Conservation (phyloP, 2,329 filamentous ascomycete genomes). For the Scedosporium apiospermum region DNA sequence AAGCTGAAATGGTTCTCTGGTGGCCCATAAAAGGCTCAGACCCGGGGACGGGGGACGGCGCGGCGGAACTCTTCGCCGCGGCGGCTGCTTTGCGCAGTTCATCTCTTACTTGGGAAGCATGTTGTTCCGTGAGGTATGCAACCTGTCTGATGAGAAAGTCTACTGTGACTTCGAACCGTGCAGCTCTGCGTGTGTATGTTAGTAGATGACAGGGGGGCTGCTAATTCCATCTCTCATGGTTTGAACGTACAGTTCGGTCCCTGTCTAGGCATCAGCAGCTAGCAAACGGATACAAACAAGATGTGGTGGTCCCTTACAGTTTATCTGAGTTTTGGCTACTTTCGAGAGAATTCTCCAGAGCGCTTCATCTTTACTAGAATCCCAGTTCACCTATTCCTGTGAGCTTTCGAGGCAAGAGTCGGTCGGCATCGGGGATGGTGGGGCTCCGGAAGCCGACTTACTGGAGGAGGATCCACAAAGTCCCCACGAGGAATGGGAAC, state of each 20-base stretch:
- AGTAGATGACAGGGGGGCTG: constrained; percentile 1
- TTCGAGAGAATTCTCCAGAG: constrained; percentile 87
- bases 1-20: constrained; percentile 38
- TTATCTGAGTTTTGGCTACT: constrained; percentile 70
- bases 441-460: constrained; percentile 29
- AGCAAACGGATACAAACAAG: neutral
- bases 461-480: constrained; percentile 84
- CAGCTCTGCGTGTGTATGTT: constrained; percentile 40
- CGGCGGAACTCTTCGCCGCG: constrained; percentile 44
- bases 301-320: constrained; percentile 54
- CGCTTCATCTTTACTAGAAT: constrained; percentile 72
- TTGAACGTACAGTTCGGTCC: constrained; percentile 61
- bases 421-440: neutral
- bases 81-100: constrained; percentile 73
- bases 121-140: constrained; percentile 85
- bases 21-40: constrained; percentile 30
- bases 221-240: neutral
- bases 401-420: neutral
- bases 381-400: constrained; percentile 69
- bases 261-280: constrained; percentile 31
- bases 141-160: constrained; percentile 88
- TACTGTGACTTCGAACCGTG: constrained; percentile 73
- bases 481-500: constrained; percentile 81
- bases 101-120: constrained; percentile 80
- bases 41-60: constrained; percentile 47